Conservation (phyloP, 1,139 yeast genomes). For the Wickerhamiella pararugosa region DNA sequence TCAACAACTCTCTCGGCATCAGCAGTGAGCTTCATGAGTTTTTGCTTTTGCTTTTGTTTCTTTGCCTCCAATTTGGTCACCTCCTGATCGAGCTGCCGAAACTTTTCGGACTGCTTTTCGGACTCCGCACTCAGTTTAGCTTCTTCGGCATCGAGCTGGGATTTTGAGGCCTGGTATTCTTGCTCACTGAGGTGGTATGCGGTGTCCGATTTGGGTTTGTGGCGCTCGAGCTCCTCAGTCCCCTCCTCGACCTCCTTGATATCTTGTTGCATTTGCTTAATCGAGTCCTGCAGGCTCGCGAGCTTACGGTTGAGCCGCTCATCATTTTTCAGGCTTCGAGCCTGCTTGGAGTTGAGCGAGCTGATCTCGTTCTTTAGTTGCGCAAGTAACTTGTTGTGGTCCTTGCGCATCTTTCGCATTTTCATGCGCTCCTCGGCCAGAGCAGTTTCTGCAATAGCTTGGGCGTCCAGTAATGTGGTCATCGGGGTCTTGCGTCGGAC, state of each 20-base stretch:
- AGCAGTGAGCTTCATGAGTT: constrained; percentile 10
- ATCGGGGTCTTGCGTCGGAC: constrained; percentile 18
- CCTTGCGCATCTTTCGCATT: constrained; percentile 22
- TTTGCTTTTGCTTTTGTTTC: constrained; percentile 13
- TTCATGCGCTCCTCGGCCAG: constrained; percentile 24
- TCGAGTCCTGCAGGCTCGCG: constrained; percentile 20
- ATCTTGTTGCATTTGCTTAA: constrained; percentile 21
- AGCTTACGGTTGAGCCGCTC: constrained; percentile 23
- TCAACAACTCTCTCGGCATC: constrained; percentile 1
- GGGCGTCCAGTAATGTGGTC: constrained; percentile 25
- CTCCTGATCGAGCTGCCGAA: constrained; percentile 11
- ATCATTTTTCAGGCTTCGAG: constrained; percentile 24
- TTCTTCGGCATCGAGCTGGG: constrained; percentile 14
- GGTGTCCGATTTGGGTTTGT: constrained; percentile 10
- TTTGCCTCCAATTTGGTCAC: constrained; percentile 8
- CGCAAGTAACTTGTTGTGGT: constrained; percentile 23
- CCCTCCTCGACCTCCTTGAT: constrained; percentile 15
- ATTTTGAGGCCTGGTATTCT: constrained; percentile 15
- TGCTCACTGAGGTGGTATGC: constrained; percentile 13
- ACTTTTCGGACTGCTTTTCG: constrained; percentile 7
- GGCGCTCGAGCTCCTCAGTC: constrained; percentile 13
- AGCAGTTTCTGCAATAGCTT: constrained; percentile 23
- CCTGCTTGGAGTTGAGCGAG: constrained; percentile 19
- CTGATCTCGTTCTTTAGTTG: constrained; percentile 24
- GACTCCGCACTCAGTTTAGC: constrained; percentile 15